These are phyloP conservation scores for Pythium angustatum DNA, from an alignment of 352 stramenopile genomes.

Conservation along the genomic window DNA sequence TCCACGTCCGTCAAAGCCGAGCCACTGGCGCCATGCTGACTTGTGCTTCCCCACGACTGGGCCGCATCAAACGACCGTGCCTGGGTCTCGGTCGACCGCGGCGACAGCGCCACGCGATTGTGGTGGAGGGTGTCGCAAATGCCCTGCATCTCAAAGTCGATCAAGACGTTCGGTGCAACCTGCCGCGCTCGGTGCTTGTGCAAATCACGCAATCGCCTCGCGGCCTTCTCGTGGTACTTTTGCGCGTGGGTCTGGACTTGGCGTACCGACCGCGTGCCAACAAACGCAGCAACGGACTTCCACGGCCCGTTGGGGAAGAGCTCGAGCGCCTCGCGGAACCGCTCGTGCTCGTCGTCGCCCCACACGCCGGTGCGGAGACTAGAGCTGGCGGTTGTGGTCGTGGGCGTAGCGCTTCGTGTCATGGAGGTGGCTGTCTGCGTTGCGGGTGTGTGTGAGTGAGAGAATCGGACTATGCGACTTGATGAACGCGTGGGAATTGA, in stretches of 20 bases:
- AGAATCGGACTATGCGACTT: no score
- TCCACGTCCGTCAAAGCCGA: no score
- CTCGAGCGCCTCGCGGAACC: slow-evolving; percentile 23
- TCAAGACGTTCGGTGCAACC: neutral
- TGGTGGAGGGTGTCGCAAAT: neutral
- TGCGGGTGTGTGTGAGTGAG: no score
- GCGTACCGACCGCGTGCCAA: slow-evolving; percentile 2
- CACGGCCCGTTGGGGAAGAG: slow-evolving; percentile 19
- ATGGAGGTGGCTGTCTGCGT: no score
- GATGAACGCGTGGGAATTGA: no score
- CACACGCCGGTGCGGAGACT: no score
- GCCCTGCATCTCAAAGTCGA: neutral
- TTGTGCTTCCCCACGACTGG: no score
- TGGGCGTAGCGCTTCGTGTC: no score
- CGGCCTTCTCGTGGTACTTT: slow-evolving; percentile 14
- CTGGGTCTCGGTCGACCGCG: neutral
- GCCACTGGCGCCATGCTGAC: no score
- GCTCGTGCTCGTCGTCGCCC: slow-evolving; percentile 25
- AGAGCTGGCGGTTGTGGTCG: no score
- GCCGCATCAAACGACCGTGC: neutral
- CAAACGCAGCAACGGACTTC: neutral
- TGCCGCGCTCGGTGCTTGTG: neutral
- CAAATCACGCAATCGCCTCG: neutral
- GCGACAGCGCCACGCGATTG: neutral
- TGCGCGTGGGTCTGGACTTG: slow-evolving; percentile 3